Conservation (phyloP, 169 alveolate genomes). For the Fabrea salina region DNA sequence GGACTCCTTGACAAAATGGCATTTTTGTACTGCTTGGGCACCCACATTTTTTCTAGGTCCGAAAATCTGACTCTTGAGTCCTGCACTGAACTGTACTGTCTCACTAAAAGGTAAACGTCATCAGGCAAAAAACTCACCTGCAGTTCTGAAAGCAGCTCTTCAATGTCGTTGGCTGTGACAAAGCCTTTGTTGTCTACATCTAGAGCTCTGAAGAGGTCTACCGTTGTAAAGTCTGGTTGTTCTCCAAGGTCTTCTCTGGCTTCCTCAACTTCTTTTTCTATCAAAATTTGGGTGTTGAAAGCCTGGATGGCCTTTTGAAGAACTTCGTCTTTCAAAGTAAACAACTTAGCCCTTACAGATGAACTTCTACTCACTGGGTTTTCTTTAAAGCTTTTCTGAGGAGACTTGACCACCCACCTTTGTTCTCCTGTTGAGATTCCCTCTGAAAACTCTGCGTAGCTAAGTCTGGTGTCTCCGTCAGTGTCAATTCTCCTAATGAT, state of each 20-base stretch:
- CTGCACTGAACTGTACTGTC: constrained; percentile 21
- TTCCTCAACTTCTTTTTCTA: constrained; percentile 50
- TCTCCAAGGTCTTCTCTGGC: constrained; percentile 35
- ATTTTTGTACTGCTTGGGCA: constrained; percentile 43
- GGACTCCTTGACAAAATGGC: constrained; percentile 32
- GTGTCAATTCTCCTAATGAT: constrained; percentile 21
- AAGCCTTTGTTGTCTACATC: constrained; percentile 47
- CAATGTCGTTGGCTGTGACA: constrained; percentile 44
- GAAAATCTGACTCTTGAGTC: constrained; percentile 6
- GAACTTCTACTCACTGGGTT: neutral
- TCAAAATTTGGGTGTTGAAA: neutral
- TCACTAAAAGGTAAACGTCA: constrained; percentile 12
- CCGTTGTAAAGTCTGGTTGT: constrained; percentile 50
- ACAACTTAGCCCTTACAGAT: neutral
- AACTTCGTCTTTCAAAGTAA: neutral
- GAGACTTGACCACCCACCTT: neutral
- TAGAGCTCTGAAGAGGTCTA: constrained; percentile 61
- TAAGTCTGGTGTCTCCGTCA: neutral
- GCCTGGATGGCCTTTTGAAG: neutral
- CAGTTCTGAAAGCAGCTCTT: constrained; percentile 36
- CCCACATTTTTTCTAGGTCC: constrained; percentile 31
- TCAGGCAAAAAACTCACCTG: neutral
- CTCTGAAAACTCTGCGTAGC: constrained; percentile 13
- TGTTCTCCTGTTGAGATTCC: constrained; percentile 24
- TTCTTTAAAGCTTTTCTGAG: neutral